Percentiles rank a stretch among this genome's conserved stretches.
Conservation (phyloP, 768 basidiomycete genomes). For the Rossbeevera mucosa region DNA sequence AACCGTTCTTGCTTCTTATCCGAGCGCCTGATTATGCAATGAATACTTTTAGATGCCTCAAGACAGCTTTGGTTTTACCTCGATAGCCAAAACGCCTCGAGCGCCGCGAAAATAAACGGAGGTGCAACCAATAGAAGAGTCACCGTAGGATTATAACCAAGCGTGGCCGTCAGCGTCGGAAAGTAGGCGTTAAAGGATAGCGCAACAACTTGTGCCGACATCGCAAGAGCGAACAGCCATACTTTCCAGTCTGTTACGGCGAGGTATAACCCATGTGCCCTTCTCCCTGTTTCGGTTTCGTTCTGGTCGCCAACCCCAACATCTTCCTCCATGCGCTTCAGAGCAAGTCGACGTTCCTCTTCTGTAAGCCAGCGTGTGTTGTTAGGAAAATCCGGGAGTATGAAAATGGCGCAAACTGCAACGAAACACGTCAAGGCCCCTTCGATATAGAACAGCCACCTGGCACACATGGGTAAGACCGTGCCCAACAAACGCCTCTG, state of each 20-base stretch:
- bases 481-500: slow-evolving; percentile 1
- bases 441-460: slow-evolving; percentile 49
- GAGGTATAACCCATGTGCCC: slow-evolving; percentile 45
- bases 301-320: slow-evolving; percentile 52
- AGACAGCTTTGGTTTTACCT: slow-evolving; percentile 32
- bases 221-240: slow-evolving; percentile 67
- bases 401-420: slow-evolving; percentile 41
- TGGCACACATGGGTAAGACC: slow-evolving; percentile 18
- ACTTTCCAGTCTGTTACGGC: slow-evolving; percentile 78
- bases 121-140: slow-evolving; percentile 74
- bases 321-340: slow-evolving; percentile 61
- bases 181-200: slow-evolving; percentile 81
- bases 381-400: slow-evolving; percentile 48
- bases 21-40: slow-evolving; percentile 47
- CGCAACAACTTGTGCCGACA: slow-evolving; percentile 36
- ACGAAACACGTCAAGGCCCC: slow-evolving; percentile 42
- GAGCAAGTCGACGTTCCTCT: slow-evolving; percentile 43
- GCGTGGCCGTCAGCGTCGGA: slow-evolving; percentile 68
- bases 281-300: slow-evolving; percentile 39
- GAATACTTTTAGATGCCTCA: background rate
- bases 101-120: slow-evolving; percentile 60
- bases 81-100: slow-evolving; percentile 49
- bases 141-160: slow-evolving; percentile 60
- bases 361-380: slow-evolving; percentile 35
- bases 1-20: slow-evolving; percentile 68